A percentile compares a stretch with the other conserved stretches of the same genome.
phyloP scores from a whole-genome alignment of 2,329 filamentous ascomycete species.

The Botrytis fabae region DNA sequence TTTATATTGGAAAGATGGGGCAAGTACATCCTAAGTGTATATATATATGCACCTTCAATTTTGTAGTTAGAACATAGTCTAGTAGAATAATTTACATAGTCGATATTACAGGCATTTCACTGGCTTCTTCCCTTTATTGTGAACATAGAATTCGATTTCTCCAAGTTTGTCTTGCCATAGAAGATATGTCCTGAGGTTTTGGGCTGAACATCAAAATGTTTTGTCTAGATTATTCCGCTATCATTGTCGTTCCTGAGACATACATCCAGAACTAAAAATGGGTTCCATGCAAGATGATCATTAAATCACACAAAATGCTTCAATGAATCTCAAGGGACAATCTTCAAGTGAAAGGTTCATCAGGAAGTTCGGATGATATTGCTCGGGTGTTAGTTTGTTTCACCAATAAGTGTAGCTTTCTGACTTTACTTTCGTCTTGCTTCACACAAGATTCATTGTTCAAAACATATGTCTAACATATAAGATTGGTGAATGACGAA shows the following conservation, averaged over 20 bases:
- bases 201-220: background rate
- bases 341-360: background rate
- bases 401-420: background rate
- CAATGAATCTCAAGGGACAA: background rate
- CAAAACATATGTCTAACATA: background rate
- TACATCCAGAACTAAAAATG: background rate
- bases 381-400: background rate
- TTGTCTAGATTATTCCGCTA: background rate
- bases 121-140: too few species aligned
- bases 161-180: background rate
- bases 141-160: background rate
- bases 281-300: background rate
- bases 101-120: too few species aligned
- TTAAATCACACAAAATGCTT: fast-evolving
- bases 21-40: too few species aligned
- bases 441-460: background rate
- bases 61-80: too few species aligned
- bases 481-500: background rate
- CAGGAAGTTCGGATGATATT: background rate
- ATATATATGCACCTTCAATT: too few species aligned
- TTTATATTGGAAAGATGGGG: too few species aligned
- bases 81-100: too few species aligned
- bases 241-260: background rate
- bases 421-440: background rate
- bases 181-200: background rate